Evolutionary conservation across 192 early-diverging fungal species (phyloP), one percentile per base, ranked within the genome.

Genomic region (Gigaspora rosea): DNA sequence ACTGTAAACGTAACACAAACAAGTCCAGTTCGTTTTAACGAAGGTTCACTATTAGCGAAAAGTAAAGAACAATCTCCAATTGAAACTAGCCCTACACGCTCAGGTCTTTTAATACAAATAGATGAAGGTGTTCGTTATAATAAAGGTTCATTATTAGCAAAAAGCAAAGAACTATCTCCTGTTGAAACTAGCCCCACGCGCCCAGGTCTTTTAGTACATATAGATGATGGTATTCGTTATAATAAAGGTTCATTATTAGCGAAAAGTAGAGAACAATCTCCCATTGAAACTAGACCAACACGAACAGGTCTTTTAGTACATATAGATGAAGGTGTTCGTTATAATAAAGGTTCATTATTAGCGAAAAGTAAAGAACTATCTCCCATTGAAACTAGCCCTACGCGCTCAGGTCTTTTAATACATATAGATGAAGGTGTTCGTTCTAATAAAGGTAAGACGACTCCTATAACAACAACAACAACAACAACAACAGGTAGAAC

Each of bases 81-180:
- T 10, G 8, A 74, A n/a, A 74, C 16, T 62, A 51, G 11, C 15
- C 41, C 41, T 41, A 41, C 41, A 2, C 32, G 27, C 33, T 59
- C 73, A 3, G 61, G 46, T 61, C 18, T 27, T 59, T 52, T 47
- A 32, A 4, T 72, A 15, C 46, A 48, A 58, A 72, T 48, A 8
- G 47, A 48, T 16, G 52, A 72, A 33, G 71, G 47, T 35, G 18
- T 57, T 59, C 47, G n/a, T 41, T 41, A 41, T 41, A 41, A 47
- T 32, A 72, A 72, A 56, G 70, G 70, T 1, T 72, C 70, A 15
- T 72, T 72, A 36, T 72, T 72, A 36, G 70, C 49, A 10, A 32
- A 41, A 32, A 72, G 35, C 7, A 4, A 35, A 56, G 41, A 32
- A 35, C 35, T 10, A 56, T 72, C 70, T 8, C 18, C 70, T 3